Conservation (phyloP, 768 basidiomycete species). For the Tylopilus plumbeoviolaceoides region DNA sequence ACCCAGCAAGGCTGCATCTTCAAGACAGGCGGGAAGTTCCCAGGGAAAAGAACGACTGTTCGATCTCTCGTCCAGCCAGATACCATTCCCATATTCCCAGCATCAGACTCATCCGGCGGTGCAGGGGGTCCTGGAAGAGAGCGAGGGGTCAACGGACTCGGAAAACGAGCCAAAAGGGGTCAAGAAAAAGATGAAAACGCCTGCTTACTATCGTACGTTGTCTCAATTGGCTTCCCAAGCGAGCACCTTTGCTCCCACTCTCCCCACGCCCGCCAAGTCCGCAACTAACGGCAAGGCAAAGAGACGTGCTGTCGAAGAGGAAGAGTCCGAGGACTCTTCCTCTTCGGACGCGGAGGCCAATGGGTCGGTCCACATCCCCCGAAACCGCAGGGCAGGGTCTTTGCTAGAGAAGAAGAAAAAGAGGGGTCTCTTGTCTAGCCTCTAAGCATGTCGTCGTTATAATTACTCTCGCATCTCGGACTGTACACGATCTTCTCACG, state of each 20-base stretch:
- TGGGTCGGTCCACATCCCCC: slow-evolving; percentile 57
- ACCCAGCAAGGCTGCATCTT: background rate
- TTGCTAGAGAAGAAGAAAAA: slow-evolving; percentile 25
- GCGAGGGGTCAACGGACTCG: slow-evolving; percentile 27
- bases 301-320: slow-evolving; percentile 7
- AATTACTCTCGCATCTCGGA: background rate
- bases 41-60: slow-evolving; percentile 38
- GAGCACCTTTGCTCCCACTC: slow-evolving; percentile 34
- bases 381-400: slow-evolving; percentile 50
- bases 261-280: slow-evolving; percentile 31
- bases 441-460: background rate
- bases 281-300: slow-evolving; percentile 26
- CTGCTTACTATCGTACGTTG: slow-evolving; percentile 40
- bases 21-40: background rate
- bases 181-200: slow-evolving; percentile 19
- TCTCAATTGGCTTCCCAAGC: slow-evolving; percentile 46
- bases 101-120: slow-evolving; percentile 18
- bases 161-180: slow-evolving; percentile 14
- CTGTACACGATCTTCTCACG: background rate
- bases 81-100: slow-evolving; percentile 53
- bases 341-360: slow-evolving; percentile 33
- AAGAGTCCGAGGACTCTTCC: slow-evolving; percentile 32
- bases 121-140: slow-evolving; percentile 25
- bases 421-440: slow-evolving; percentile 13
- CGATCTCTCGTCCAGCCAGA: slow-evolving; percentile 48